Evolutionary conservation across 2,329 filamentous ascomycete species (phyloP).

Genomic region (Teratosphaeria viscida): DNA sequence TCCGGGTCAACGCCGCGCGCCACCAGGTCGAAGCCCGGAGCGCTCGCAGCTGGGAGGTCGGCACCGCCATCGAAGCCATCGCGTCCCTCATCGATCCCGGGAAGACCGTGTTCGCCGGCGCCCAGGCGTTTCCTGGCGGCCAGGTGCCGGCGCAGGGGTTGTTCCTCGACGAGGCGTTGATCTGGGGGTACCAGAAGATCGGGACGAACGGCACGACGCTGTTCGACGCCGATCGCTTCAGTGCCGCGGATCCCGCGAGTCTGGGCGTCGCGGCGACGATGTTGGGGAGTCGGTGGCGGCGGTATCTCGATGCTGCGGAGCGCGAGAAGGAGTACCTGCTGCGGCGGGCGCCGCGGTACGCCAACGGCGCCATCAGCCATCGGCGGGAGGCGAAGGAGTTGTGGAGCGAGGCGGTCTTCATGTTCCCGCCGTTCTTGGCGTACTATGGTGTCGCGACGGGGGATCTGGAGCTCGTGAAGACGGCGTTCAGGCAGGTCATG

Average conservation of each 20-base stretch:
- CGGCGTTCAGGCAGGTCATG: conserved; percentile 31
- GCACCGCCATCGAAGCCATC: conserved; percentile 31
- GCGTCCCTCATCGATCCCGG: conserved; percentile 29
- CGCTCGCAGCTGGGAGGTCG: conserved; percentile 34
- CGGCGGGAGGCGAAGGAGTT: conserved; percentile 33
- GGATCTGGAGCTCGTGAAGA: conserved; percentile 26
- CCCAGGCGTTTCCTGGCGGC: conserved; percentile 26
- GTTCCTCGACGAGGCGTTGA: conserved; percentile 21
- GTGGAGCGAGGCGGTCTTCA: conserved; percentile 42
- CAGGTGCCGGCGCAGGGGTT: conserved; percentile 16
- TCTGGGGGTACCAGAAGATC: conserved; percentile 28
- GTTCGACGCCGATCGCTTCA: conserved; percentile 23
- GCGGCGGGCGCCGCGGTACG: conserved; percentile 29
- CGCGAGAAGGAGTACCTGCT: conserved; percentile 35
- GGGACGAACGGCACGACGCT: conserved; percentile 20
- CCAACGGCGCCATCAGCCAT: conserved; percentile 41
- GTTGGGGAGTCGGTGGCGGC: conserved; percentile 26
- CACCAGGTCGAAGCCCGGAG: conserved; percentile 23
- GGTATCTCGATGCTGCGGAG: conserved; percentile 29
- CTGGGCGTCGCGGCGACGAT: conserved; percentile 37
- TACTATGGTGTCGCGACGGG: conserved; percentile 31
- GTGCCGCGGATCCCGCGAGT: conserved; percentile 36
- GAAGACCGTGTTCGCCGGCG: conserved; percentile 27
- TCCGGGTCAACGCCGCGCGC: conserved; percentile 16
- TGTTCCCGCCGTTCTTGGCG: conserved; percentile 41